Base-by-base conservation (phyloP, 2,329 filamentous ascomycete genomes). In the Aspergillus sp. region DNA sequence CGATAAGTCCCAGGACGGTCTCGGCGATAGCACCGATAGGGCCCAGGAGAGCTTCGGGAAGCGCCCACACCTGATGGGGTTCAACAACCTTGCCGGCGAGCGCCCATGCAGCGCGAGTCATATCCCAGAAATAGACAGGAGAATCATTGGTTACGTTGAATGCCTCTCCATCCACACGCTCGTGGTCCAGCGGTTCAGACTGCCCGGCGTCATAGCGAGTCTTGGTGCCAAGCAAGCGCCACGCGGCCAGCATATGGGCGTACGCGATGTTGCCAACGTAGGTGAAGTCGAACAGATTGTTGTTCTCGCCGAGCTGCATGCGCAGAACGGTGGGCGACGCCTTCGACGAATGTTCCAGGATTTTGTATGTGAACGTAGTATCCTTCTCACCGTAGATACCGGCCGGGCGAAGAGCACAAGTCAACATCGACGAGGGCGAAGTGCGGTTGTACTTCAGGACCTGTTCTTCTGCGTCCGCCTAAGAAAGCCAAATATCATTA, bases 351-450 rank as follows among this genome's bases (percentile, higher is more conserved):
- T 90, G 86, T 63, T 87, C 84, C 69, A 96, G 81, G 63, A 97
- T 84, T 67, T 89, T 86, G 63, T 88, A 85, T 36, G 94, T 86
- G 14, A 88, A 77, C 72, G 92, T 89, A 55, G 86, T 85, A 78
- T 99, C 95, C 68, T 91, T 91, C 72, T 95, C 91, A 69, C 94
- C 94, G 71, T 96, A 91, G 75, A 98, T 96, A 65, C 91, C 91
- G 12, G 92, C 90, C 6, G 93, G 91, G 16, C 95, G 90, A 64
- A 98, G 84, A 31, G 92, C 83, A 70, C 85, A 85, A n/a, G 92
- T 96, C 10, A 91, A 81, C 75, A 96, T 86, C 49, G 80, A 79
- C 54, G 81, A 79, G 57, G 71, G 83, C 67, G 68, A 81, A 54
- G 79, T 66, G 61, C 87, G 86, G 82, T 92, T 95, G 70, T 90